Base-by-base conservation (phyloP, 371 early-diverging fungal species). In the Gilbertella persicaria region DNA sequence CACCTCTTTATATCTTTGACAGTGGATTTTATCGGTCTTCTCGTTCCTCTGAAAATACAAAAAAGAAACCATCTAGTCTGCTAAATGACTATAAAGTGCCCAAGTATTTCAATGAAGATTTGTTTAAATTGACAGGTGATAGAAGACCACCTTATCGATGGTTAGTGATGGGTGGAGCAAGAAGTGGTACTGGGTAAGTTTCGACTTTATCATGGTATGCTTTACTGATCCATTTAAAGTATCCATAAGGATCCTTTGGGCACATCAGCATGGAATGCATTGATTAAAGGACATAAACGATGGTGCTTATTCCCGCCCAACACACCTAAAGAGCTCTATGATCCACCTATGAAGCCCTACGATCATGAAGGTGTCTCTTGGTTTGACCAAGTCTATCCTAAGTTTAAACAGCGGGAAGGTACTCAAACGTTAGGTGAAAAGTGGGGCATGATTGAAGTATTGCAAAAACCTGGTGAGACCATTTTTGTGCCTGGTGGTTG, bases 401-500 rank as follows among this genome's bases (percentile, higher is more conserved):
- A 59, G 49, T 71, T 76, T 29, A 64, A 68, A 38, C 26, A 36
- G 33, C 50, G 58, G 5, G 64, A 66, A 0, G 68, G 53, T 30
- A 60, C 57, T 20, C 36, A 55, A 8, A 78, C 79, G 2, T 48
- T 82, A 14, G 85, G 80, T 16, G 77, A 88, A 45, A 58, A 74
- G 50, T 71, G 80, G 37, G 89, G 87, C 0, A 87, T 91, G 86
- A 65, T 90, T 2, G 82, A 93, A 45, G 83, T 88, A 5, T 50
- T 89, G 29, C 93, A 93, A 53, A 64, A 76, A 17, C 91, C 91
- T 2, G 90, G 90, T 0, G 91, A 91, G 67, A 89, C 86, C 8
- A 87, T 93, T 35, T 93, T 87, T 71, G 92, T 93, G 0, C 93
- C 93, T 19, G 89, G 90, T 28, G 93, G 91, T 0, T 91, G 93